phyloP scores from a whole-genome alignment of 148 eudicot species.

The Amaranthus hypochondriacus region DNA sequence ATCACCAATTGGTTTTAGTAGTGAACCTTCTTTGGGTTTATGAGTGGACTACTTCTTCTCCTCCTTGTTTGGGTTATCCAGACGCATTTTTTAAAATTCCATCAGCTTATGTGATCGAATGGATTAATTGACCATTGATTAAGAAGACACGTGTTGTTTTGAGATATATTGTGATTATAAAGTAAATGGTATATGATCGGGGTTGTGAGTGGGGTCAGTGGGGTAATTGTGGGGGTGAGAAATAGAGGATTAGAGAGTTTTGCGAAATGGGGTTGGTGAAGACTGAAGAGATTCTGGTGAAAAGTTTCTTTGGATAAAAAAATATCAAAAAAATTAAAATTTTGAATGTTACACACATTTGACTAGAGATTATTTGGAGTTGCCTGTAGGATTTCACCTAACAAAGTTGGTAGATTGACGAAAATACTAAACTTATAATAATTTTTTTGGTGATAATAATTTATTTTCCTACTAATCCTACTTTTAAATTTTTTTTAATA shows the following conservation, averaged over 20 bases:
- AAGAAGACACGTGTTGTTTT: slow-evolving; percentile 3
- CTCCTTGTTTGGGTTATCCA: no score
- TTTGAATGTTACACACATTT: slow-evolving; percentile 16
- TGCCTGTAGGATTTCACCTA: slow-evolving; percentile 37
- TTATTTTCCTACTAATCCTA: neutral
- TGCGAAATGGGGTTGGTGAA: slow-evolving; percentile 15
- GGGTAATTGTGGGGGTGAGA: slow-evolving; percentile 11
- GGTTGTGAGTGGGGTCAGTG: no score
- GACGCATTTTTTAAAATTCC: no score
- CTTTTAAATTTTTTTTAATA: neutral
- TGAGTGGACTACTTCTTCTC: no score
- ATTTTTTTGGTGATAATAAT: neutral
- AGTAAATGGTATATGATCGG: neutral
- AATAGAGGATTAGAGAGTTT: slow-evolving; percentile 1
- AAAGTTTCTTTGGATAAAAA: slow-evolving; percentile 14
- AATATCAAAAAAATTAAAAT: neutral
- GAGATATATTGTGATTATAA: neutral
- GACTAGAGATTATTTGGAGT: slow-evolving; percentile 8
- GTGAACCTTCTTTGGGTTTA: no score
- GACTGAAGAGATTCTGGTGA: slow-evolving; percentile 20
- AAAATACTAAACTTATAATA: neutral
- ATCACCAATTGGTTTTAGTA: no score
- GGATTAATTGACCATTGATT: neutral
- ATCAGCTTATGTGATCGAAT: no score
- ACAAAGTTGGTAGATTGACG: slow-evolving; percentile 21